These are phyloP conservation scores for Fusarium sp. DNA, from an alignment of 2,329 filamentous ascomycete species.

Conservation along the genomic window DNA sequence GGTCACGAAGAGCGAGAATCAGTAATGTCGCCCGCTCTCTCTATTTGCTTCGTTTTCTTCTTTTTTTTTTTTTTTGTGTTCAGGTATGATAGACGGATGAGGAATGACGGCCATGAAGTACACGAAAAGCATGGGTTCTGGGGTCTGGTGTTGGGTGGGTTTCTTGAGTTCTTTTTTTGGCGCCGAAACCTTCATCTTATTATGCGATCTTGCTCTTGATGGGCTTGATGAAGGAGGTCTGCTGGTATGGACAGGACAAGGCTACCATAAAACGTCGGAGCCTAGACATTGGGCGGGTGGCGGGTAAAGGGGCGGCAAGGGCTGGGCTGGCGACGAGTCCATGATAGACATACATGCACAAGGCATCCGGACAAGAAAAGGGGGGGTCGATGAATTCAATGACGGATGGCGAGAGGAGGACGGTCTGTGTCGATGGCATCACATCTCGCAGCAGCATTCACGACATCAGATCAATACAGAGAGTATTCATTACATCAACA, in stretches of 20 bases:
- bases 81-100: slow-evolving; percentile 22
- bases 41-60: background rate
- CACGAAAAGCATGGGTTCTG: slow-evolving; percentile 37
- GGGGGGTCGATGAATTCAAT: background rate
- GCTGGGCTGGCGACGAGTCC: background rate
- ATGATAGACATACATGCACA: slow-evolving; percentile 17
- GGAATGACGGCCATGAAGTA: slow-evolving; percentile 34
- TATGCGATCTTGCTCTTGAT: background rate
- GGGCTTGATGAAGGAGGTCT: background rate
- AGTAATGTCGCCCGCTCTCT: background rate
- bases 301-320: background rate
- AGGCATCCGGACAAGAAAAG: slow-evolving; percentile 1
- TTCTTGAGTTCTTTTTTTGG: background rate
- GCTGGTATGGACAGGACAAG: background rate
- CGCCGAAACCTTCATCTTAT: background rate
- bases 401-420: background rate
- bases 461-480: background rate
- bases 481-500: background rate
- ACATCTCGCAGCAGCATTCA: background rate
- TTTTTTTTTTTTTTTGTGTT: background rate
- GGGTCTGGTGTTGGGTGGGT: slow-evolving; percentile 19
- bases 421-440: background rate
- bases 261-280: background rate
- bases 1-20: slow-evolving; percentile 5
- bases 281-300: background rate